phyloP scores from a whole-genome alignment of 352 stramenopile species.

The Ophiocytium majus region DNA sequence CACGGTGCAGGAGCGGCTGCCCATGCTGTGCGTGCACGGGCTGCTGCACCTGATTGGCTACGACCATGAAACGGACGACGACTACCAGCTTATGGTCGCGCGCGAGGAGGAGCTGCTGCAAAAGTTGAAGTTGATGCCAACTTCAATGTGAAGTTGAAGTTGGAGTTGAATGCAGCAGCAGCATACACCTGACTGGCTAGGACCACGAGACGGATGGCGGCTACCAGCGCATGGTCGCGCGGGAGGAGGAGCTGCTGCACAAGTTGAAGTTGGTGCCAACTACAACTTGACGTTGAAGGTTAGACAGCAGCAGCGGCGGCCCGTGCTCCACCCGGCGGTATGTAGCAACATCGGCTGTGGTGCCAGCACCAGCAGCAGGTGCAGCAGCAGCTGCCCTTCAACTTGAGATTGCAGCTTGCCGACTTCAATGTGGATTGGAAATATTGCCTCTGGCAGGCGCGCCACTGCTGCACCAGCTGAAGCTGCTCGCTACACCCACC shows the following conservation, averaged over 20 bases:
- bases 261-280: background rate
- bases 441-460: too few relatives aligned
- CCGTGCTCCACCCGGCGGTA: constrained; percentile 59
- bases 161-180: background rate
- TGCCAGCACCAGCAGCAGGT: constrained; percentile 57
- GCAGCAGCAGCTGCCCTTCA: constrained; percentile 56
- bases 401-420: background rate
- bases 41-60: constrained; percentile 59
- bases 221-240: constrained; percentile 57
- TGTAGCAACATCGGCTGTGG: constrained; percentile 60
- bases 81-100: constrained; percentile 59
- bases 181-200: constrained; percentile 59
- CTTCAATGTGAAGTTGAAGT: background rate
- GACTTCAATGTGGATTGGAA: too few relatives aligned
- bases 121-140: background rate
- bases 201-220: constrained; percentile 62
- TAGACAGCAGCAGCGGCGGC: too few relatives aligned
- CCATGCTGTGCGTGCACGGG: constrained; percentile 58
- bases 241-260: constrained; percentile 57
- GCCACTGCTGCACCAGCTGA: too few relatives aligned
- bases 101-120: constrained; percentile 57
- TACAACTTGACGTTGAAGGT: background rate
- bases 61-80: constrained; percentile 61
- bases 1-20: constrained; percentile 49
- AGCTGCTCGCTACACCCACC: too few relatives aligned